Base-by-base conservation (phyloP, 2,329 filamentous ascomycete genomes). In the Clonostachys solani region DNA sequence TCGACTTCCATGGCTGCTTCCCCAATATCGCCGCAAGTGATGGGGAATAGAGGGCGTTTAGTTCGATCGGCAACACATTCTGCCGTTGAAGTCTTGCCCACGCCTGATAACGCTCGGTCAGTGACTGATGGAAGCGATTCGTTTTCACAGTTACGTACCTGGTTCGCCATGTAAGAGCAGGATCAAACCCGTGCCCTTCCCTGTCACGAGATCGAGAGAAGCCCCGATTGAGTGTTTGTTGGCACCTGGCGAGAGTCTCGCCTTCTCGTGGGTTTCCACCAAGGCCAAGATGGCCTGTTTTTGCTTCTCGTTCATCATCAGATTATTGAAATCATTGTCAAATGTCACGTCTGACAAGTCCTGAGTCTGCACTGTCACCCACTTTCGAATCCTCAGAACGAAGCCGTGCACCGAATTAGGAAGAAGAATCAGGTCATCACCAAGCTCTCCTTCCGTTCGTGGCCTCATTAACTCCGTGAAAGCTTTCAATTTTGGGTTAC, bases 11-110 rank as follows among this genome's bases (percentile, higher is more conserved):
- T 54, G 8, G 64, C 57, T 36, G 65, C 56, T 7, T 68, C 67
- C 50, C 65, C 66, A 23, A 79, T 61, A 52, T 79, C 74, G 33
- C 75, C 74, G 12, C 72, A 76, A 0, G 74, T 77, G 46, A 79
- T 73, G 9, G 66, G 63, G 47, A 80, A 70, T 6, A 81, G 69
- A 4, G 77, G 77, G 1, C 72, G 69, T 18, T 67, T 69, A 38
- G 69, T 71, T 19, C 74, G 61, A 58, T 80, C 75, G 8, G 75
- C 74, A 4, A 78, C 67, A 37, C 74, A 74, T 57, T 81, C 76
- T 12, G 75, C 76, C 3, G 76, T 80, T 56, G 75, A 74, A 0
- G 77, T 81, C 61, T 81, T 81, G 47, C 77, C 78, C 1, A 78
- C 73, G 15, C 75, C 77, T 2, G 75, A 75, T 7, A 68, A 67